phyloP scores from a whole-genome alignment of 2,329 filamentous ascomycete species.

The Alternaria alternata region DNA sequence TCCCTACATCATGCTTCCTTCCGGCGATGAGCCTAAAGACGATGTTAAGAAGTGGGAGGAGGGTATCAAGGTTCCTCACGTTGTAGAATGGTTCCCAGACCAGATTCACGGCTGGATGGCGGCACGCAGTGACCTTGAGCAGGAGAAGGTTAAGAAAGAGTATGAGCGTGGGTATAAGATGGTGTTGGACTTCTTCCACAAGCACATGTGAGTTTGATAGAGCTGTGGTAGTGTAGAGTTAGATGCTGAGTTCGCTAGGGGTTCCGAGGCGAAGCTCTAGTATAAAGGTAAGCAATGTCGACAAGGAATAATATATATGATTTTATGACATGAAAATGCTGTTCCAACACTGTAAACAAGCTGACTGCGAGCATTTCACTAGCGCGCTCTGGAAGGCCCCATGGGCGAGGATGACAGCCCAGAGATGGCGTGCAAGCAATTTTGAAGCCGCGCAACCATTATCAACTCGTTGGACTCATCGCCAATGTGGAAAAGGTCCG shows the following conservation, averaged over 20 bases:
- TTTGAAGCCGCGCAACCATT: background rate
- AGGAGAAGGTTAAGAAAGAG: conserved; percentile 58
- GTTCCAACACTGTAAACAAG: background rate
- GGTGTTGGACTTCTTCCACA: conserved; percentile 61
- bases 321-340: background rate
- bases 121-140: conserved; percentile 56
- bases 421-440: background rate
- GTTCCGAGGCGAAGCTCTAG: conserved; percentile 29
- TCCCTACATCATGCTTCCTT: conserved; percentile 65
- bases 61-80: conserved; percentile 56
- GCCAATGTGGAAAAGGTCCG: conserved; percentile 3
- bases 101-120: conserved; percentile 59
- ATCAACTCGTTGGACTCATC: background rate
- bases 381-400: no score
- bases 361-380: background rate
- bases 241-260: conserved; percentile 29
- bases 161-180: conserved; percentile 61
- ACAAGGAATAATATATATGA: background rate
- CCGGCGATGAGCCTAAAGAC: conserved; percentile 63
- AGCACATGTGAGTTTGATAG: conserved; percentile 57
- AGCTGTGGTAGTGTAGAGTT: background rate
- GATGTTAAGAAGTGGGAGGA: conserved; percentile 61
- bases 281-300: background rate
- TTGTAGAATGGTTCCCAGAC: conserved; percentile 59
- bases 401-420: no score